Conservation (phyloP, 345 rosid species). For the Camelina sativa region DNA sequence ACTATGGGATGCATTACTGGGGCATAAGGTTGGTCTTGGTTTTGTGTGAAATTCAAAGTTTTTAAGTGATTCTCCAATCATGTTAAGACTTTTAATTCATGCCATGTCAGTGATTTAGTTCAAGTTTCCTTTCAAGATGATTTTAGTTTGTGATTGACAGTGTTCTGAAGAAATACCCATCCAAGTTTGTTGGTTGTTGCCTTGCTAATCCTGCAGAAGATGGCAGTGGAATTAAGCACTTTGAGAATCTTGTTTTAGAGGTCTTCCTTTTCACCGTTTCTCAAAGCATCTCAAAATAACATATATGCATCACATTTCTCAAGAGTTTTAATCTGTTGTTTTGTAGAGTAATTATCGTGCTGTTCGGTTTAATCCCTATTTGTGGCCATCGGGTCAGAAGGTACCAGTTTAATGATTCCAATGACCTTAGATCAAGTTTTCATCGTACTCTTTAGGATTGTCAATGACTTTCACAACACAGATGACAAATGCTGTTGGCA, state of each 20-base stretch:
- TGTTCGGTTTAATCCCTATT: slow-evolving; percentile 89
- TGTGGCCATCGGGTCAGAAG: slow-evolving; percentile 91
- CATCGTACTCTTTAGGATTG: background rate
- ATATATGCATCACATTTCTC: slow-evolving; percentile 26
- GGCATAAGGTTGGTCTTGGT: background rate
- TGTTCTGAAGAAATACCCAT: slow-evolving; percentile 71
- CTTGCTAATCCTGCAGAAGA: slow-evolving; percentile 96
- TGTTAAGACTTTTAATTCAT: slow-evolving; percentile 7
- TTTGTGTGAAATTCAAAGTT: background rate
- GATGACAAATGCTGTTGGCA: slow-evolving; percentile 93
- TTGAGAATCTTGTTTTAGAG: slow-evolving; percentile 79
- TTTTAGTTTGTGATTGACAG: slow-evolving; percentile 46
- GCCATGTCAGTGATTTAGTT: background rate
- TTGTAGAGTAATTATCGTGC: slow-evolving; percentile 81
- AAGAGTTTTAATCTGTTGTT: slow-evolving; percentile 38
- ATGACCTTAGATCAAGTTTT: slow-evolving; percentile 20
- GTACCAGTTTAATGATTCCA: slow-evolving; percentile 47
- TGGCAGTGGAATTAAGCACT: slow-evolving; percentile 71
- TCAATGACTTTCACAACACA: slow-evolving; percentile 35
- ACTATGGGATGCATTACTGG: slow-evolving; percentile 2
- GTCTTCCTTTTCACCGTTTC: slow-evolving; percentile 43
- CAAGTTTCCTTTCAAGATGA: background rate
- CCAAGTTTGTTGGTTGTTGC: slow-evolving; percentile 89
- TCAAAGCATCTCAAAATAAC: slow-evolving; percentile 9
- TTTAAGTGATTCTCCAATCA: slow-evolving; percentile 1